phyloP scores from a whole-genome alignment of 2,329 filamentous ascomycete species.

The Westerdykella aurantiaca region DNA sequence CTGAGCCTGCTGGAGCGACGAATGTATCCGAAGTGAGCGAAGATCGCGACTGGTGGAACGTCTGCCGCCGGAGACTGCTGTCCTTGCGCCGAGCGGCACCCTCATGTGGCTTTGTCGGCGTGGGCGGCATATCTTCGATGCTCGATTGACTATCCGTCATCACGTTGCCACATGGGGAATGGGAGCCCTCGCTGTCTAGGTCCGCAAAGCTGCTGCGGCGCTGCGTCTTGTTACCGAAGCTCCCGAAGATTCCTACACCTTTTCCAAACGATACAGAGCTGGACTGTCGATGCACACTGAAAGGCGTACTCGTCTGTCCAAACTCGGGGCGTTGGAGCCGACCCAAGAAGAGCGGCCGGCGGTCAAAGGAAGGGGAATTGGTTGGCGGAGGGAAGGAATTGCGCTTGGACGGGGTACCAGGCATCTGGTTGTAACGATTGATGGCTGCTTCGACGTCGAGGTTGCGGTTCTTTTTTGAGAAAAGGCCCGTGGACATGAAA shows the following conservation, averaged over 20 bases:
- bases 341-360: slow-evolving; percentile 55
- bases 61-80: slow-evolving; percentile 47
- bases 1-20: slow-evolving; percentile 40
- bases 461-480: slow-evolving; percentile 85
- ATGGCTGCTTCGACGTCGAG: slow-evolving; percentile 51
- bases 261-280: slow-evolving; percentile 64
- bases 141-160: slow-evolving; percentile 51
- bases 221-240: slow-evolving; percentile 46
- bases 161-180: slow-evolving; percentile 51
- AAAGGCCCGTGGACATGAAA: slow-evolving; percentile 88
- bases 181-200: slow-evolving; percentile 69
- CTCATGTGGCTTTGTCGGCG: slow-evolving; percentile 71
- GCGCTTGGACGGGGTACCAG: slow-evolving; percentile 95
- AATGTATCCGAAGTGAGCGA: slow-evolving; percentile 46
- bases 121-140: slow-evolving; percentile 79
- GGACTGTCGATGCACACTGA: slow-evolving; percentile 59
- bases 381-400: slow-evolving; percentile 63
- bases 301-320: slow-evolving; percentile 74
- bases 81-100: slow-evolving; percentile 43
- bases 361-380: slow-evolving; percentile 40
- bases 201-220: slow-evolving; percentile 70
- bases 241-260: slow-evolving; percentile 58
- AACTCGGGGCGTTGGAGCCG: slow-evolving; percentile 65
- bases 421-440: slow-evolving; percentile 48
- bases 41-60: slow-evolving; percentile 42